Percentiles rank a stretch among this genome's conserved stretches.
Conservation (phyloP, 2,329 filamentous ascomycete genomes). For the Xylaria digitata region DNA sequence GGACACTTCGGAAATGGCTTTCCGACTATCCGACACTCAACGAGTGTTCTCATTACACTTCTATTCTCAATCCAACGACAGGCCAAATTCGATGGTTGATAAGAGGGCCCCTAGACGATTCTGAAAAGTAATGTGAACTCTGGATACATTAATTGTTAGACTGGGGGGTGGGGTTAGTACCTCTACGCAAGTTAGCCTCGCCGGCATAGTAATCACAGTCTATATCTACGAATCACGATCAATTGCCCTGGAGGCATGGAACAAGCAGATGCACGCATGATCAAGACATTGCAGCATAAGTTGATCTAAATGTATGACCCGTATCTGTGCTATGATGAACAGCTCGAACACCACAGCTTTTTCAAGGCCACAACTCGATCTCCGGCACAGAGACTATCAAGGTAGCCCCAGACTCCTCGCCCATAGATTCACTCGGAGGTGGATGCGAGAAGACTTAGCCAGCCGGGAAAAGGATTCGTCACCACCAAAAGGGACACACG, state of each 20-base stretch:
- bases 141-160: not conserved
- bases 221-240: not conserved
- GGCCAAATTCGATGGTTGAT: conserved; percentile 60
- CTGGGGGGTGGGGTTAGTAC: not conserved
- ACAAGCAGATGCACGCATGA: conserved; percentile 10
- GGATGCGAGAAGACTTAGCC: conserved; percentile 66
- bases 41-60: conserved; percentile 67
- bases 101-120: conserved; percentile 13
- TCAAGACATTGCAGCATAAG: conserved; percentile 1
- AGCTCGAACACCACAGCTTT: conserved; percentile 69
- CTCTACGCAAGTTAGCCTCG: not conserved
- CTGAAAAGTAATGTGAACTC: not conserved
- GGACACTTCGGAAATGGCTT: conserved; percentile 60
- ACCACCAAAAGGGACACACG: conserved; percentile 25
- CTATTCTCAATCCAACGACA: conserved; percentile 65
- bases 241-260: not conserved
- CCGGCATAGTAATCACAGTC: not conserved
- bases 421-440: conserved; percentile 55
- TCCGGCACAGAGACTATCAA: conserved; percentile 69
- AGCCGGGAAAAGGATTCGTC: conserved; percentile 56
- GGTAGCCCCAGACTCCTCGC: conserved; percentile 67
- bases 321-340: conserved; percentile 73
- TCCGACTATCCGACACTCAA: conserved; percentile 65
- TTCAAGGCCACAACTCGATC: conserved; percentile 67
- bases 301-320: conserved; percentile 63